Evolutionary conservation across 2,329 filamentous ascomycete genomes (phyloP), one percentile per base, ranked within the genome.

Genomic region (Thielaviopsis euricoi): DNA sequence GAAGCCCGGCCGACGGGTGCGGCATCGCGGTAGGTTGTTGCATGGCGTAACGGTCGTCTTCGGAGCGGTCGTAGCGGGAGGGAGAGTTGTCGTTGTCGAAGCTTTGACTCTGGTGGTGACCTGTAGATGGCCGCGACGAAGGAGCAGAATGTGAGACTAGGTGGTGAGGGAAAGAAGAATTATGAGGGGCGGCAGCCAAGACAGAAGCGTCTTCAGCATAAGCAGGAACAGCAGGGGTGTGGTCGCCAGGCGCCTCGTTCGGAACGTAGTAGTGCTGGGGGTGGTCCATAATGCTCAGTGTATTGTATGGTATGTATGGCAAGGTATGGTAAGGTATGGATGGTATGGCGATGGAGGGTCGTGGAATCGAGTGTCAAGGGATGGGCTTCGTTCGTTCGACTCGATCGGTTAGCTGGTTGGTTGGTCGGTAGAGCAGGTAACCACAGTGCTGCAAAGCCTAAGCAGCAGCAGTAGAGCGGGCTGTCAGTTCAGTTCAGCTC

Each of bases 1-100:
- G 80, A 40, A 81, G 69, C 50, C 76, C 76, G 25, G 79, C 82
- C 3, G 78, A 73, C 5, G 79, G 78, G 56, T 79, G 73, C 57
- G 78, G 80, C 65, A 59, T 61, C 23, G 74, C 69, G 29, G 43
- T 17, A 33, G 40, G 33, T 46, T 51, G 37, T 23, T 73, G 69
- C 52, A 69, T 67, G 55, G 72, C 72, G 66, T 74, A 75, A 40
- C 69, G 71, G 51, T 78, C 75, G 55, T 74, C 71, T 52, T 74
- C 52, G 53, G 57, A 22, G 52, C 46, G 55, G n/a, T 58, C 49
- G 33, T 56, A 51, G 26, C 21, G 29, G 52, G 49, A 26, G 22
- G 53, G 56, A 64, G 66, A 68, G 63, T 66, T 66, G 50, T 70
- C 71, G 59, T 78, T 73, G 63, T 81, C 77, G 62, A 78, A 66